Evolutionary conservation across 768 basidiomycete species (phyloP).

Genomic region (Podaxis carcinomalis): DNA sequence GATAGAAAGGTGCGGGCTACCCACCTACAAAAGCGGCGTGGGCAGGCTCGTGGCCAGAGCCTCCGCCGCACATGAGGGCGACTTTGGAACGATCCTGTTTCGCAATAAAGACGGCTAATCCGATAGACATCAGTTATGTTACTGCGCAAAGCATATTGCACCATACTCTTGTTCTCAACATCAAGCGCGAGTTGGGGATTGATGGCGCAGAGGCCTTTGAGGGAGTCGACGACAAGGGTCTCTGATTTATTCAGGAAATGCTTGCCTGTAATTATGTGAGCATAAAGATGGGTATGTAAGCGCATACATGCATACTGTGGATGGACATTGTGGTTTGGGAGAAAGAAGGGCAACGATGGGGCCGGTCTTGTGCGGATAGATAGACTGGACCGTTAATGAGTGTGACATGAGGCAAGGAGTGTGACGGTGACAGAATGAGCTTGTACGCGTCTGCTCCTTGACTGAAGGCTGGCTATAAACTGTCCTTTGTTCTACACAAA

Average conservation of each 20-base stretch:
- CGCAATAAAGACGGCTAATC: constrained; percentile 57
- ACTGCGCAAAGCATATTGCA: neutral
- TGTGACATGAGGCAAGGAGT: constrained; percentile 4
- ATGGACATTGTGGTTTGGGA: constrained; percentile 29
- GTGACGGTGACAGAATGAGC: constrained; percentile 12
- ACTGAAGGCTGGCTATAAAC: constrained; percentile 5
- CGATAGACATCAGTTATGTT: constrained; percentile 12
- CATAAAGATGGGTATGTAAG: neutral
- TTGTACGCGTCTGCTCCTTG: constrained; percentile 9
- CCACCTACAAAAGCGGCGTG: constrained; percentile 88
- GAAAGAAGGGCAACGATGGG: neutral
- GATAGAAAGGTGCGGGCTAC: constrained; percentile 15
- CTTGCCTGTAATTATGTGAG: constrained; percentile 37
- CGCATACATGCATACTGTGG: constrained; percentile 24
- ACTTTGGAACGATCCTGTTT: constrained; percentile 61
- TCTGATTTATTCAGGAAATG: constrained; percentile 76
- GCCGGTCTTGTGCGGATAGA: neutral
- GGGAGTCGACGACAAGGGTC: constrained; percentile 72
- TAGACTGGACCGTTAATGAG: neutral
- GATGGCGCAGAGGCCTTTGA: constrained; percentile 63
- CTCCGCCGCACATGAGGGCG: constrained; percentile 78
- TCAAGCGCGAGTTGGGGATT: constrained; percentile 77
- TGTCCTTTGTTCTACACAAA: constrained; percentile 7
- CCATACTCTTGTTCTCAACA: constrained; percentile 61
- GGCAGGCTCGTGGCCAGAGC: constrained; percentile 88